Percentiles rank a stretch among this genome's conserved stretches.
phyloP scores from a whole-genome alignment of 768 basidiomycete genomes.

The Naematelia aurantialba region DNA sequence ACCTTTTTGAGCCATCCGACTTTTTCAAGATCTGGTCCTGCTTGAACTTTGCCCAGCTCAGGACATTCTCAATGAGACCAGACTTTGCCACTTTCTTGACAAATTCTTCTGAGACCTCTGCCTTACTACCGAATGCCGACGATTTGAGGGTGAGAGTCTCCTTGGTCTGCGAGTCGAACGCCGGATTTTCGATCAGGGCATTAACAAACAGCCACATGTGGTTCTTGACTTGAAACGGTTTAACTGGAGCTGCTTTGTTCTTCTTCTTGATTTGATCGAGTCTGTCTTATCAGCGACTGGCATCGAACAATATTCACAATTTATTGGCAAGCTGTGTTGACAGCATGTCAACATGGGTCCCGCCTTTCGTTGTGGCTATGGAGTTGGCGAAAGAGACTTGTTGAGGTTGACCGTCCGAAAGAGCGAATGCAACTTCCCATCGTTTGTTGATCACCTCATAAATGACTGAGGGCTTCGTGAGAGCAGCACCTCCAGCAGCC shows the following conservation, averaged over 20 bases:
- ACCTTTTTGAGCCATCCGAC: constrained; percentile 87
- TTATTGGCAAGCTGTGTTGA: constrained; percentile 86
- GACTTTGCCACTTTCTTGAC: constrained; percentile 94
- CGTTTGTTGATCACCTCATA: constrained; percentile 75
- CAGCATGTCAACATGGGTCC: constrained; percentile 81
- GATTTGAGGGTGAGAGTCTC: constrained; percentile 83
- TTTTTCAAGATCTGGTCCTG: constrained; percentile 94
- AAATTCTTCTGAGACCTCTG: constrained; percentile 80
- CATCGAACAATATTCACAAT: constrained; percentile 50
- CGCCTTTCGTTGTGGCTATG: constrained; percentile 93
- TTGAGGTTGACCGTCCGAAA: constrained; percentile 86
- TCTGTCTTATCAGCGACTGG: constrained; percentile 14
- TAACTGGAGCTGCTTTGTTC: constrained; percentile 94
- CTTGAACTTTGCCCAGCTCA: constrained; percentile 96
- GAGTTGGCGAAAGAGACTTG: constrained; percentile 98
- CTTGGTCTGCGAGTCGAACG: constrained; percentile 99
- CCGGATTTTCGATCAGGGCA: constrained; percentile 90
- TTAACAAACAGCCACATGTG: constrained; percentile 99
- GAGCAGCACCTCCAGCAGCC: constrained; percentile 71
- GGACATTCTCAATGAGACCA: constrained; percentile 80
- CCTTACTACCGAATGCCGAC: constrained; percentile 80
- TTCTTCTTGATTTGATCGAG: constrained; percentile 84
- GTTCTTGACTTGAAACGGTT: constrained; percentile 87
- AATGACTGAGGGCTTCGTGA: constrained; percentile 70
- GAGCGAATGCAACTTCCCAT: constrained; percentile 93